Conservation (phyloP, 768 basidiomycete species). For the Udeniomyces megalosporus region DNA sequence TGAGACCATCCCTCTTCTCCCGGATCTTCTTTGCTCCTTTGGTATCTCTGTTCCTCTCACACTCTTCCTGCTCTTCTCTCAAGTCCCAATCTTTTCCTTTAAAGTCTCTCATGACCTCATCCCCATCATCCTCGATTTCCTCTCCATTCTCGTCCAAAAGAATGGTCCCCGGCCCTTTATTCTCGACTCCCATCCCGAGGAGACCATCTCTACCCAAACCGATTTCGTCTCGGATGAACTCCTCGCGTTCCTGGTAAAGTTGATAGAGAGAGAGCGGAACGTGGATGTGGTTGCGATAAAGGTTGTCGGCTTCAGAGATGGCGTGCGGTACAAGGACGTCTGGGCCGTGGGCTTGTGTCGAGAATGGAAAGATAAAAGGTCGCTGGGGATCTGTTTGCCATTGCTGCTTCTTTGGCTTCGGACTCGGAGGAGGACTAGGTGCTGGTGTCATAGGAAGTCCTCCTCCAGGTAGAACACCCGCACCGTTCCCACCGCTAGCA, state of each 20-base stretch:
- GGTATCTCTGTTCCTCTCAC: slow-evolving; percentile 12
- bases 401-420: slow-evolving; percentile 94
- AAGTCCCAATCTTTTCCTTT: slow-evolving; percentile 29
- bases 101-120: slow-evolving; percentile 34
- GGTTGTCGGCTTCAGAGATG: slow-evolving; percentile 82
- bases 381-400: slow-evolving; percentile 91
- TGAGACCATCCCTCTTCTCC: slow-evolving; percentile 38
- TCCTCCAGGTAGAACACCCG: background rate
- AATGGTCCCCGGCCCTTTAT: background rate
- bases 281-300: slow-evolving; percentile 82
- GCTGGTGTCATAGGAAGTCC: slow-evolving; percentile 61
- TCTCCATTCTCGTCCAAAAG: slow-evolving; percentile 19
- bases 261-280: slow-evolving; percentile 74
- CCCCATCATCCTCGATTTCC: slow-evolving; percentile 23
- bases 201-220: slow-evolving; percentile 45
- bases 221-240: slow-evolving; percentile 84
- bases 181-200: slow-evolving; percentile 23
- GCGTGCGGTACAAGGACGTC: slow-evolving; percentile 75
- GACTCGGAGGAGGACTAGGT: slow-evolving; percentile 53
- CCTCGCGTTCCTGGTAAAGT: slow-evolving; percentile 90
- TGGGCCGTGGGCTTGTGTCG: slow-evolving; percentile 39
- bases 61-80: slow-evolving; percentile 20
- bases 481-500: too few relatives aligned
- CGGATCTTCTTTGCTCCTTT: slow-evolving; percentile 18
- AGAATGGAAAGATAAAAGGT: slow-evolving; percentile 92